Conservation (phyloP, 495 filamentous ascomycete genomes). For the Massariosphaeria phaeospora region DNA sequence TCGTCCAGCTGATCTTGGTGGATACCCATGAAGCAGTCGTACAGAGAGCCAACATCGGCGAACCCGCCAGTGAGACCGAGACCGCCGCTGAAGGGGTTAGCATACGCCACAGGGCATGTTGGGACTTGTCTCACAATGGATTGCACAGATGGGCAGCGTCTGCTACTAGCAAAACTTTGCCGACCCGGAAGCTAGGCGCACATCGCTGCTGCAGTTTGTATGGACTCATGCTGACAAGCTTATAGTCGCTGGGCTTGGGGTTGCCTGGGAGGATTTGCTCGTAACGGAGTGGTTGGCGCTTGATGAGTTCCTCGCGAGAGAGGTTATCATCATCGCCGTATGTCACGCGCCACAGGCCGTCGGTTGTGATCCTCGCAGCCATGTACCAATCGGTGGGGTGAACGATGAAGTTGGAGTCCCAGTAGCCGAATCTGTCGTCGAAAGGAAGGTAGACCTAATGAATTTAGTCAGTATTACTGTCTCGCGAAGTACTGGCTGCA, state of each 20-base stretch:
- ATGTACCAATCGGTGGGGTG: conserved; percentile 59
- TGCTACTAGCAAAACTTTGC: conserved; percentile 53
- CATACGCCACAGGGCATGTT: neutral
- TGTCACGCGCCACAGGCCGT: conserved; percentile 57
- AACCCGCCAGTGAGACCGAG: conserved; percentile 59
- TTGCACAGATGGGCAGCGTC: conserved; percentile 59
- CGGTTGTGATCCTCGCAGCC: conserved; percentile 53
- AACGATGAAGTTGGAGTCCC: conserved; percentile 56
- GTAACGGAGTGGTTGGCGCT: conserved; percentile 51
- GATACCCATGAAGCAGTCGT: conserved; percentile 54
- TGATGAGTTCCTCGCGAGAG: conserved; percentile 49
- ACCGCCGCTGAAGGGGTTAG: conserved; percentile 43
- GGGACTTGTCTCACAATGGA: conserved; percentile 41
- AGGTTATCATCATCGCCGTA: conserved; percentile 54
- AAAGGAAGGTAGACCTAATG: conserved; percentile 35
- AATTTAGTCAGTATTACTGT: neutral
- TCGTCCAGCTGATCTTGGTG: conserved; percentile 52
- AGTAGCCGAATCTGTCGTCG: conserved; percentile 51
- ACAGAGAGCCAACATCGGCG: conserved; percentile 56
- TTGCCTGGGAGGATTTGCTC: conserved; percentile 55
- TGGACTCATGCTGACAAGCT: conserved; percentile 50
- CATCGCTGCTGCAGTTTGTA: conserved; percentile 61
- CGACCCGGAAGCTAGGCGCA: conserved; percentile 52
- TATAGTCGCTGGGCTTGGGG: conserved; percentile 55
- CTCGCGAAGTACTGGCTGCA: neutral